Percentiles rank a stretch among this genome's conserved stretches.
These are phyloP conservation scores for Marasmius tenuissimus DNA, from an alignment of 1,284 basidiomycete genomes.

Conservation along the genomic window DNA sequence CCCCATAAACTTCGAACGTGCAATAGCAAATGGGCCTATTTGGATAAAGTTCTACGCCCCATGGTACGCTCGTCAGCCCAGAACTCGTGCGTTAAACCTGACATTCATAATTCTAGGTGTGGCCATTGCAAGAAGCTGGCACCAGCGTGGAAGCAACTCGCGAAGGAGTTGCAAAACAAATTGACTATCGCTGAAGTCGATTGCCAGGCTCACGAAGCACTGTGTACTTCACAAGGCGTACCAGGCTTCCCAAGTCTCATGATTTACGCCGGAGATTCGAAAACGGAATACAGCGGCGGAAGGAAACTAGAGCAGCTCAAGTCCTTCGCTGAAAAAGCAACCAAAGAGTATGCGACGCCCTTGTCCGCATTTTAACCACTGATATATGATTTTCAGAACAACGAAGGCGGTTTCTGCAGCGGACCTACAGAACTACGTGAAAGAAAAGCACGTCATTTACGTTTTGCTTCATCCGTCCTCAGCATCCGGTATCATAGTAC, in stretches of 20 bases:
- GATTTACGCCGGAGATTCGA: slow-evolving; percentile 52
- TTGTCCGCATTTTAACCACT: neutral
- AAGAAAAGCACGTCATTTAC: slow-evolving; percentile 68
- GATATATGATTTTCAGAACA: slow-evolving; percentile 30
- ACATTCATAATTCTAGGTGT: slow-evolving; percentile 48
- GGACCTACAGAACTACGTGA: slow-evolving; percentile 51
- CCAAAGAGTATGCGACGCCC: slow-evolving; percentile 50
- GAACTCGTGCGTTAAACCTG: neutral
- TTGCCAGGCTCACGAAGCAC: slow-evolving; percentile 69
- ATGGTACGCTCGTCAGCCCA: slow-evolving; percentile 51
- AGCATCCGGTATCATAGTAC: slow-evolving; percentile 43
- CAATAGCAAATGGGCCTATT: slow-evolving; percentile 59
- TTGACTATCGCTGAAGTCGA: slow-evolving; percentile 83
- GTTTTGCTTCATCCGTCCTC: slow-evolving; percentile 64
- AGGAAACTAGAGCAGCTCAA: slow-evolving; percentile 70
- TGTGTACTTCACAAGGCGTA: slow-evolving; percentile 70
- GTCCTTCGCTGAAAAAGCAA: slow-evolving; percentile 72
- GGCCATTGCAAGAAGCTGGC: slow-evolving; percentile 91
- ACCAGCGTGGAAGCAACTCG: slow-evolving; percentile 77
- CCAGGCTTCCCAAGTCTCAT: slow-evolving; percentile 80
- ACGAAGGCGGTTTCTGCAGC: slow-evolving; percentile 46
- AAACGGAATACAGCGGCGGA: slow-evolving; percentile 70
- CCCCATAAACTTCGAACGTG: slow-evolving; percentile 47
- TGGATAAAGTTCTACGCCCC: slow-evolving; percentile 93
- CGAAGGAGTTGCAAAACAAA: slow-evolving; percentile 62